phyloP scores from a whole-genome alignment of 2,329 filamentous ascomycete species.

The Pseudogymnoascus sp. region DNA sequence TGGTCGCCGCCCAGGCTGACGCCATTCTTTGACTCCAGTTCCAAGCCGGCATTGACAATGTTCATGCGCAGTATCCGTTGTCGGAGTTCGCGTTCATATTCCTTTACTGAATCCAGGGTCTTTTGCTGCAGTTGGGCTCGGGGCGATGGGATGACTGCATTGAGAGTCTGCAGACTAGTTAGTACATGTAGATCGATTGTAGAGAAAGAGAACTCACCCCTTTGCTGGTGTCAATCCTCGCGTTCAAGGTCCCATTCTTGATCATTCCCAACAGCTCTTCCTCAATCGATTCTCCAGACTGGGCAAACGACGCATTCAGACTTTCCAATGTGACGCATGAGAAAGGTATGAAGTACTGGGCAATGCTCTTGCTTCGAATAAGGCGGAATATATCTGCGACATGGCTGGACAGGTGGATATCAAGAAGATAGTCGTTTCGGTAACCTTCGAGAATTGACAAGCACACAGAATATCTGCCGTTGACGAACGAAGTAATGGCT shows the following conservation, averaged over 20 bases:
- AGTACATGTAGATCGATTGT: conserved; percentile 12
- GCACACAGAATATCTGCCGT: conserved; percentile 79
- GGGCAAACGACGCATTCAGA: conserved; percentile 68
- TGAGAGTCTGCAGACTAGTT: conserved; percentile 48
- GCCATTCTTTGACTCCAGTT: conserved; percentile 40
- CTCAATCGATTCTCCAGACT: conserved; percentile 54
- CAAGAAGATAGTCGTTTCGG: conserved; percentile 78
- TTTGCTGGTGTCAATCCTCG: conserved; percentile 77
- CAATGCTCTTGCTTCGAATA: conserved; percentile 84
- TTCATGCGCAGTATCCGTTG: conserved; percentile 72
- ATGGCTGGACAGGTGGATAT: conserved; percentile 74
- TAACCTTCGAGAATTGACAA: conserved; percentile 75
- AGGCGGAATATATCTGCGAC: conserved; percentile 59
- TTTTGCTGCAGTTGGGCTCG: conserved; percentile 62
- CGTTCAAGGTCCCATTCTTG: conserved; percentile 58
- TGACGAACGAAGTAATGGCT: conserved; percentile 81
- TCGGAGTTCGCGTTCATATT: conserved; percentile 66
- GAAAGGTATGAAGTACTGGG: conserved; percentile 87
- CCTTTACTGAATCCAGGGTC: conserved; percentile 57
- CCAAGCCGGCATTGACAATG: conserved; percentile 64
- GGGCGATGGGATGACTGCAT: conserved; percentile 58
- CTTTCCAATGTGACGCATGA: conserved; percentile 74
- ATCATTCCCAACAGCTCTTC: conserved; percentile 75
- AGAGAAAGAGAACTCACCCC: conserved; percentile 38
- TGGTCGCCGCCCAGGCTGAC: not conserved